These are phyloP conservation scores for Prunus mira DNA, from an alignment of 306 rosid species.

Conservation along the genomic window DNA sequence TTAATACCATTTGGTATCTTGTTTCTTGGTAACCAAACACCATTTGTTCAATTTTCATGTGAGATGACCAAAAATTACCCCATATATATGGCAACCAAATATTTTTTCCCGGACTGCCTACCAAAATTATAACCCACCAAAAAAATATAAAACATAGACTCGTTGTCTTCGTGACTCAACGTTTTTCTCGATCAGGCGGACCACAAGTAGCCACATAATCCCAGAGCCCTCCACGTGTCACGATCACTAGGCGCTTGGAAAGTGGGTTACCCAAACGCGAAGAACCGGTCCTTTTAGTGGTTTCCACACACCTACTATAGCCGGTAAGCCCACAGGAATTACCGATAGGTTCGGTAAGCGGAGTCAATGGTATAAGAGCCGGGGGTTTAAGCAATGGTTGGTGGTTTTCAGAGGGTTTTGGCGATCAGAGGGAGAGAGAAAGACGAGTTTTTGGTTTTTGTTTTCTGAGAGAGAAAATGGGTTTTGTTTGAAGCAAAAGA, in stretches of 20 bases:
- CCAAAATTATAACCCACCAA: neutral
- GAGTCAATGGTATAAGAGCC: conserved; percentile 65
- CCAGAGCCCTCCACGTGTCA: conserved; percentile 25
- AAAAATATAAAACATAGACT: neutral
- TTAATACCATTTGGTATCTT: neutral
- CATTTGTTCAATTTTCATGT: conserved; percentile 1
- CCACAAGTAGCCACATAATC: conserved; percentile 53
- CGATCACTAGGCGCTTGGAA: conserved; percentile 20
- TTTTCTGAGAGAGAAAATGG: conserved; percentile 21
- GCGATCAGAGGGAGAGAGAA: conserved; percentile 43
- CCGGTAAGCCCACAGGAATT: conserved; percentile 29
- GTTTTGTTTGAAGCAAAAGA: conserved; percentile 20
- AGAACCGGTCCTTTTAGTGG: conserved; percentile 73
- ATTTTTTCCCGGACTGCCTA: neutral
- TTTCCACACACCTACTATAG: conserved; percentile 43
- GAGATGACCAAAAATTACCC: neutral
- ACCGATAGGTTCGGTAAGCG: conserved; percentile 60
- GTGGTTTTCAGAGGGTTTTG: conserved; percentile 77
- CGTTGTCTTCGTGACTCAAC: conserved; percentile 48
- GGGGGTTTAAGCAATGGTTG: conserved; percentile 71
- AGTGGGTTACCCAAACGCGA: conserved; percentile 46
- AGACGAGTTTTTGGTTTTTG: neutral
- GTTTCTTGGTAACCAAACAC: conserved; percentile 27
- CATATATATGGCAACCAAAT: neutral
- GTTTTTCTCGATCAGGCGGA: conserved; percentile 69